Evolutionary conservation across 139 green algal species (phyloP), one percentile per base, ranked within the genome.

Genomic region (Mychonastes homosphaera): DNA sequence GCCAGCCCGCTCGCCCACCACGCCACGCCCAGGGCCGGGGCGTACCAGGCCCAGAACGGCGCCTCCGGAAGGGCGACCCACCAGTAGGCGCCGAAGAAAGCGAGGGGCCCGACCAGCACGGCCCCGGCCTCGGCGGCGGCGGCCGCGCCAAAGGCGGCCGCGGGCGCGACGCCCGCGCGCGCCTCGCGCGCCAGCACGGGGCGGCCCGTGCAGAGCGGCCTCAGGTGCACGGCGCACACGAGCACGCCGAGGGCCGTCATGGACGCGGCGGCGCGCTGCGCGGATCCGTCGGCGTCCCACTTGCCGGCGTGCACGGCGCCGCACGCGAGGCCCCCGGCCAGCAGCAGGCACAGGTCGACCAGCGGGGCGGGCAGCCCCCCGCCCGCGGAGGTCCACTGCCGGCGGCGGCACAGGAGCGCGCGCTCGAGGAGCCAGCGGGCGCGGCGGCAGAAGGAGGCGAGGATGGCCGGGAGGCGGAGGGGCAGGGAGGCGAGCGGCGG

Each of bases 1-100:
- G 48, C 48, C 6, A 55, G 27, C 23, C 48, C 48, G 48, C 27
- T 40, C 23, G 48, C 48, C 48, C 48, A 55, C 48, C 27, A 40
- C 23, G 27, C 33, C 9, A 55, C 48, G 27, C 27, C 48, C 9
- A 55, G 48, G 48, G 27, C 48, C n/a, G 28, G 15, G 8, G 27
- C 27, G 24, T 55, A 55, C 27, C 28, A 55, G 4, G n/a, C 48
- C 4, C 27, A 7, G 48, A 34, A 5, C 23, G 9, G 6, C 8
- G 28, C 28, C 27, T 35, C 28, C 4, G 48, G 48, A 16, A 55
- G 48, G 9, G 48, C 28, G 16, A 21, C n/a, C 23, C 35, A 55
- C 23, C 35, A 55, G 13, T 55, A 55, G 6, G 16, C 27, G 6
- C 23, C 48, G 5, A 55, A 16, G 48, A 55, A 55, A 16, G 48